Evolutionary conservation across 768 basidiomycete genomes (phyloP).

Genomic region (Kwoniella pini): DNA sequence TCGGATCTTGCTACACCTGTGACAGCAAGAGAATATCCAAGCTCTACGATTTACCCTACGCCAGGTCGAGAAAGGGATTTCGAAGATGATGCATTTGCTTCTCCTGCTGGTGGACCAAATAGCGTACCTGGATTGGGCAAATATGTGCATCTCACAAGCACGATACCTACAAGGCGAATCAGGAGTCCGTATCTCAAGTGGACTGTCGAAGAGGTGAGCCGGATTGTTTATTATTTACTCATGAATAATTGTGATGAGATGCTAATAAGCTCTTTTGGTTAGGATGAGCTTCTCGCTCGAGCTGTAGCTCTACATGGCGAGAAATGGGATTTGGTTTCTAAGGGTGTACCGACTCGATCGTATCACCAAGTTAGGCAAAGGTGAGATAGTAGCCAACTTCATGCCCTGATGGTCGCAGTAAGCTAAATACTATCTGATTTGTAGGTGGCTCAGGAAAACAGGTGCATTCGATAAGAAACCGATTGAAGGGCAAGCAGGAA

Average conservation of each 20-base stretch:
- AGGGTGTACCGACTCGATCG: constrained; percentile 47
- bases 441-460: constrained; percentile 49
- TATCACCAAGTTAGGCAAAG: constrained; percentile 52
- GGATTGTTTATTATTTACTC: too few species aligned
- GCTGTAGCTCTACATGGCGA: constrained; percentile 50
- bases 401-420: too few species aligned
- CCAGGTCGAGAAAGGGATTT: constrained; percentile 16
- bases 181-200: constrained; percentile 51
- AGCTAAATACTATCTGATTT: background rate
- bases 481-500: constrained; percentile 7
- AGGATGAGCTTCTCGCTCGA: constrained; percentile 49
- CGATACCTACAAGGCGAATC: constrained; percentile 43
- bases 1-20: constrained; percentile 26
- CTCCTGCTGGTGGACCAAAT: constrained; percentile 21
- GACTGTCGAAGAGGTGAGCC: constrained; percentile 50
- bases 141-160: constrained; percentile 49
- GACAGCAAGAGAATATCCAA: constrained; percentile 12
- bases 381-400: constrained; percentile 26
- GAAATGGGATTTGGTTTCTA: constrained; percentile 51
- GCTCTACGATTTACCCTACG: constrained; percentile 17
- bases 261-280: background rate
- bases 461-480: constrained; percentile 51
- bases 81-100: constrained; percentile 20
- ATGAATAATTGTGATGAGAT: background rate
- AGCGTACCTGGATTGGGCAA: constrained; percentile 48